A percentile compares a stretch with the other conserved stretches of the same genome.
Conservation (phyloP, 2,329 filamentous ascomycete genomes). For the Venturia pyrina region DNA sequence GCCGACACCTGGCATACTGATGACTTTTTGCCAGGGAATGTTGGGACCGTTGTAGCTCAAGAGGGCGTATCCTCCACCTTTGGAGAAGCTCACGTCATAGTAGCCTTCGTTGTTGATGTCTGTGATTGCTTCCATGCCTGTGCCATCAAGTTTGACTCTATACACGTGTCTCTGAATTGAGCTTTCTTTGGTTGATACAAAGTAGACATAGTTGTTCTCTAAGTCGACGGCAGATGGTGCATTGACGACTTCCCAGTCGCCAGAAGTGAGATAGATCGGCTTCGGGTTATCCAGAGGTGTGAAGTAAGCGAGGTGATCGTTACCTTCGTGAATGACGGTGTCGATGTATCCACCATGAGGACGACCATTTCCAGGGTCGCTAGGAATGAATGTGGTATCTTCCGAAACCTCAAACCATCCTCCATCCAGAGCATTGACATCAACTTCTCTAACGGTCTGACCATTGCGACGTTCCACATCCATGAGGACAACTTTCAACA, state of each 20-base stretch:
- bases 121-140: slow-evolving; percentile 61
- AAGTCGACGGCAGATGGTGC: slow-evolving; percentile 80
- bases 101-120: slow-evolving; percentile 65
- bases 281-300: slow-evolving; percentile 71
- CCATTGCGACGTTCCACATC: slow-evolving; percentile 66
- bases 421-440: slow-evolving; percentile 78
- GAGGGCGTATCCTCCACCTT: slow-evolving; percentile 70
- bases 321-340: slow-evolving; percentile 73
- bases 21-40: slow-evolving; percentile 83
- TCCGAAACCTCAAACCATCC: slow-evolving; percentile 96
- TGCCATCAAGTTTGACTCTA: slow-evolving; percentile 74
- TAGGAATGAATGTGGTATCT: slow-evolving; percentile 74
- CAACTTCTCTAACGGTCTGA: slow-evolving; percentile 66
- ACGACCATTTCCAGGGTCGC: slow-evolving; percentile 66
- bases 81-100: slow-evolving; percentile 76
- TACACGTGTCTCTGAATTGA: slow-evolving; percentile 89
- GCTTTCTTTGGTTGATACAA: slow-evolving; percentile 74
- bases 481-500: slow-evolving; percentile 78
- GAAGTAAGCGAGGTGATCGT: slow-evolving; percentile 90
- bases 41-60: slow-evolving; percentile 74
- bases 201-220: slow-evolving; percentile 81
- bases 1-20: slow-evolving; percentile 65
- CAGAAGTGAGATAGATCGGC: slow-evolving; percentile 79
- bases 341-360: slow-evolving; percentile 86
- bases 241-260: slow-evolving; percentile 83